These are phyloP conservation scores for Dendryphion nanum DNA, from an alignment of 2,329 filamentous ascomycete genomes.

Conservation along the genomic window DNA sequence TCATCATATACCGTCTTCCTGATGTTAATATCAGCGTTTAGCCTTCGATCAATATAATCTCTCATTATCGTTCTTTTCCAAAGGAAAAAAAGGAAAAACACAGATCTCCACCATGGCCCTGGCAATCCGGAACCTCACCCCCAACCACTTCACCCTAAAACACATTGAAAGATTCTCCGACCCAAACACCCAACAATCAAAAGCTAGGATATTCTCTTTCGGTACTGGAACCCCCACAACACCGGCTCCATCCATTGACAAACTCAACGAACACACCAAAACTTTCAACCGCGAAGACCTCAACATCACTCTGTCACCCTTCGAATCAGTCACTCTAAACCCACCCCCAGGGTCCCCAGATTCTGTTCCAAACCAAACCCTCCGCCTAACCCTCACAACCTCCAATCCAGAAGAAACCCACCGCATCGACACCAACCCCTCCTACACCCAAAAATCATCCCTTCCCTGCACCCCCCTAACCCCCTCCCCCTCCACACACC, in stretches of 20 bases:
- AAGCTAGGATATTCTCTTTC: slow-evolving; percentile 32
- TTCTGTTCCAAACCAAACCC: not conserved
- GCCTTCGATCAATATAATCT: no score
- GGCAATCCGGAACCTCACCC: slow-evolving; percentile 81
- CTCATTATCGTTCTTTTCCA: no score
- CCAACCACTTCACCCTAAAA: slow-evolving; percentile 69
- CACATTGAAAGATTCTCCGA: slow-evolving; percentile 70
- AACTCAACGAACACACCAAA: slow-evolving; percentile 55
- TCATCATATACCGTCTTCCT: no score
- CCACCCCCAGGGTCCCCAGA: slow-evolving; percentile 53
- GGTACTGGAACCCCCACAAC: slow-evolving; percentile 20
- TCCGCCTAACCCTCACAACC: slow-evolving; percentile 52
- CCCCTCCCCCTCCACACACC: slow-evolving; percentile 39
- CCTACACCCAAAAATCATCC: slow-evolving; percentile 50
- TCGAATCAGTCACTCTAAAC: no score
- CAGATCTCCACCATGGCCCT: no score
- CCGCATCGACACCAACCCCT: slow-evolving; percentile 63
- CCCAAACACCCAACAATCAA: slow-evolving; percentile 43
- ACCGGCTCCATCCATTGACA: slow-evolving; percentile 37
- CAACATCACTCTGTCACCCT: slow-evolving; percentile 64
- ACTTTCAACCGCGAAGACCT: slow-evolving; percentile 63
- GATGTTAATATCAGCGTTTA: no score
- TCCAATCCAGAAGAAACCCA: slow-evolving; percentile 71
- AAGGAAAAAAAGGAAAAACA: no score
- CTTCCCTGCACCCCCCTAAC: slow-evolving; percentile 39